These are phyloP conservation scores for Penicillium corylophilum DNA, from an alignment of 2,329 filamentous ascomycete species.

Conservation along the genomic window DNA sequence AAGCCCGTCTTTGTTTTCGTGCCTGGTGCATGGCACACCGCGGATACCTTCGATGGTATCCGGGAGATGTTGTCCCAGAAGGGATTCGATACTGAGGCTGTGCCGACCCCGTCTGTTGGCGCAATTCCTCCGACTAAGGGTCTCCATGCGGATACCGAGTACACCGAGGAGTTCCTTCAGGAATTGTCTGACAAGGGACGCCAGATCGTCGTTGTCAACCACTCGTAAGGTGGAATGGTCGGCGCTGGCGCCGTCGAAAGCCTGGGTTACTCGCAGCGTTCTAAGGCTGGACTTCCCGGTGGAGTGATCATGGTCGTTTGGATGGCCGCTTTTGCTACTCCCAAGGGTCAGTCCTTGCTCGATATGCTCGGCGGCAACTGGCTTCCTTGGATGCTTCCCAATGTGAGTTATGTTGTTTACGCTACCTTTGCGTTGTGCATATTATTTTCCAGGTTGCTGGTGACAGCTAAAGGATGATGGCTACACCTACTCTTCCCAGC, in stretches of 20 bases:
- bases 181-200: constrained; percentile 24
- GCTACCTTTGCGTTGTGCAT: neutral
- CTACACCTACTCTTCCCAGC: constrained; percentile 14
- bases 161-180: constrained; percentile 27
- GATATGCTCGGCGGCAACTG: constrained; percentile 27
- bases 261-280: constrained; percentile 22
- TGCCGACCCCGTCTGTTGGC: constrained; percentile 25
- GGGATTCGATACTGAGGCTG: constrained; percentile 32
- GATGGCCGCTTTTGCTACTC: constrained; percentile 35
- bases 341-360: constrained; percentile 30
- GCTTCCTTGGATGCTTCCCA: constrained; percentile 28
- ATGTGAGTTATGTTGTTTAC: constrained; percentile 4
- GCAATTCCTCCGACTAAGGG: constrained; percentile 28
- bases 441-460: neutral
- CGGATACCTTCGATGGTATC: constrained; percentile 32
- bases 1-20: constrained; percentile 10
- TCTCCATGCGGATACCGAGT: constrained; percentile 33
- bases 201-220: constrained; percentile 27
- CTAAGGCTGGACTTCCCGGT: constrained; percentile 21
- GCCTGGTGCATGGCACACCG: constrained; percentile 42
- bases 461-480: constrained; percentile 9
- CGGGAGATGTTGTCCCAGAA: constrained; percentile 26
- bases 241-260: constrained; percentile 29
- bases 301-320: constrained; percentile 33
- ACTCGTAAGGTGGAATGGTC: constrained; percentile 34